Evolutionary conservation across 768 basidiomycete species (phyloP).

Genomic region (Flagelloscypha sp.): DNA sequence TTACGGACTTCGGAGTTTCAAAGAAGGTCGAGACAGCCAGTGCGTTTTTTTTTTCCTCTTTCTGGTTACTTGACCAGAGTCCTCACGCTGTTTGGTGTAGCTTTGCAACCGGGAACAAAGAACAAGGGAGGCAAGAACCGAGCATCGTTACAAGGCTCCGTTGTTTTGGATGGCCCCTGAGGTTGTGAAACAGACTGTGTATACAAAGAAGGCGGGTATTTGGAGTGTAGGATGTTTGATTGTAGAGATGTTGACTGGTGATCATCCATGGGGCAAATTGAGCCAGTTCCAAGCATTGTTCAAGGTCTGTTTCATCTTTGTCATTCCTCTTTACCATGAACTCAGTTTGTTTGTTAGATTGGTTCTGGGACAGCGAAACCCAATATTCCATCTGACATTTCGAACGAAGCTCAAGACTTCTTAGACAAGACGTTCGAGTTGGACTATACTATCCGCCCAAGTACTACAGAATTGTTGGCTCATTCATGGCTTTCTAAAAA

Average conservation of each 20-base stretch:
- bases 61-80: no score
- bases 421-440: slow-evolving; percentile 80
- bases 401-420: slow-evolving; percentile 81
- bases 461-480: slow-evolving; percentile 65
- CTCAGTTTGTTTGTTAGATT: no score
- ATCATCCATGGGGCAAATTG: slow-evolving; percentile 91
- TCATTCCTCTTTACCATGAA: no score
- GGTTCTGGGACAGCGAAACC: slow-evolving; percentile 87
- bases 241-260: slow-evolving; percentile 94
- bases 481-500: slow-evolving; percentile 64
- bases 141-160: slow-evolving; percentile 92
- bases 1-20: slow-evolving; percentile 56
- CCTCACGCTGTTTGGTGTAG: no score
- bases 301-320: no score
- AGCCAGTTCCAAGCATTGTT: slow-evolving; percentile 99
- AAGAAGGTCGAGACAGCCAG: no score
- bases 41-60: no score
- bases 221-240: slow-evolving; percentile 95
- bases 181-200: slow-evolving; percentile 93
- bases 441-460: slow-evolving; percentile 71
- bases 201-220: slow-evolving; percentile 89
- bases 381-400: slow-evolving; percentile 85
- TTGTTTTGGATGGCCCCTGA: slow-evolving; percentile 99
- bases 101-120: no score
- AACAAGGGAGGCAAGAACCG: no score